These are phyloP conservation scores for Pyrrhoderma lamaoense DNA, from an alignment of 1,284 basidiomycete genomes.

Conservation along the genomic window DNA sequence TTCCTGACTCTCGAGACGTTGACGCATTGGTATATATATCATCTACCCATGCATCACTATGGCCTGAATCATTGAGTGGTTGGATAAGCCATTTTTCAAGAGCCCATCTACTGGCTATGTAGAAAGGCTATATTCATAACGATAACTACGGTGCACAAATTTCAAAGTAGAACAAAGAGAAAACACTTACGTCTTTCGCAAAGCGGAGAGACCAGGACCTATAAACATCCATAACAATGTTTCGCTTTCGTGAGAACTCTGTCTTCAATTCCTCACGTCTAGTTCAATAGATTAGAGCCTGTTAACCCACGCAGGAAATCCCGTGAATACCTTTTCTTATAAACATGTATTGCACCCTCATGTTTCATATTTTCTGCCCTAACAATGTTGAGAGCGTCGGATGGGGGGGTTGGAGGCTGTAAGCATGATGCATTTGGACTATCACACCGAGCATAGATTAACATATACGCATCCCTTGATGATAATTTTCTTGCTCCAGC, in stretches of 20 bases:
- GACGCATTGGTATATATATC: too few species aligned
- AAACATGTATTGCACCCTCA: conserved; percentile 43
- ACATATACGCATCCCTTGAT: conserved; percentile 88
- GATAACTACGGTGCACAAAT: not conserved
- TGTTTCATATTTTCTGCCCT: conserved; percentile 48
- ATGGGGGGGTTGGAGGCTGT: conserved; percentile 31
- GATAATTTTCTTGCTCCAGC: conserved; percentile 28
- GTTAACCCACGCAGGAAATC: too few species aligned
- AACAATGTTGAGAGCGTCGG: conserved; percentile 49
- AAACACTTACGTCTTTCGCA: conserved; percentile 39
- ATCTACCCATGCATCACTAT: too few species aligned
- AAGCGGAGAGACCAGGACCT: conserved; percentile 49
- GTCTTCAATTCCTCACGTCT: conserved; percentile 39
- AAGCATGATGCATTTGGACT: not conserved
- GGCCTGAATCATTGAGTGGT: conserved; percentile 17
- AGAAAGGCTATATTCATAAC: conserved; percentile 16
- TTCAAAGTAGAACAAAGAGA: not conserved
- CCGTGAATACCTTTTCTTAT: conserved; percentile 43
- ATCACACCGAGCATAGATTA: conserved; percentile 64
- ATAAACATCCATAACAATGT: conserved; percentile 54
- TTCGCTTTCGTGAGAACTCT: conserved; percentile 43
- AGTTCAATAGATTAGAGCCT: too few species aligned
- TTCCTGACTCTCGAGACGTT: too few species aligned
- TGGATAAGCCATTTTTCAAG: conserved; percentile 57
- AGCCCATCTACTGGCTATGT: conserved; percentile 52